These are phyloP conservation scores for Botrytis galanthina DNA, from an alignment of 2,329 filamentous ascomycete genomes.

Conservation along the genomic window DNA sequence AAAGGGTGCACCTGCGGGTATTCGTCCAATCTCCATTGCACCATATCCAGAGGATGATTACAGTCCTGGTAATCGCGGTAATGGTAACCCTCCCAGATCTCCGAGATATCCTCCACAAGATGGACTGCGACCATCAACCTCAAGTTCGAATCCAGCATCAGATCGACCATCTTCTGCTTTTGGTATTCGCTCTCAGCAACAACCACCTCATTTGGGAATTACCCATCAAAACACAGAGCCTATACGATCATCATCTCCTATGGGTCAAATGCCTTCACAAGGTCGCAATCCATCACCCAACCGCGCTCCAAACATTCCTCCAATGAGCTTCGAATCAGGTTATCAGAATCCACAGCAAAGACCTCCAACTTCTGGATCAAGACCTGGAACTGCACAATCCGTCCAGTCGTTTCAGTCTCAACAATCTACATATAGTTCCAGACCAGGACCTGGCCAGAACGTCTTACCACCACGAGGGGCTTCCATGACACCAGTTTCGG, in stretches of 20 bases:
- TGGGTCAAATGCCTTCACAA: constrained; percentile 48
- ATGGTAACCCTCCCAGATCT: background rate
- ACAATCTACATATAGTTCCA: constrained; percentile 11
- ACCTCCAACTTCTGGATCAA: constrained; percentile 14
- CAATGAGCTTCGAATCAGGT: constrained; percentile 16
- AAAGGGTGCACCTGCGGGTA: constrained; percentile 21
- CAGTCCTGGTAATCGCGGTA: constrained; percentile 25
- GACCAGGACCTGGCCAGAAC: constrained; percentile 23
- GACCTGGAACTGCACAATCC: constrained; percentile 16
- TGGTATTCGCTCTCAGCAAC: constrained; percentile 45
- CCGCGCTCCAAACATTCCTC: constrained; percentile 15
- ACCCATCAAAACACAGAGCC: constrained; percentile 25
- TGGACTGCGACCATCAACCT: constrained; percentile 32
- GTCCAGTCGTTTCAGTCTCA: constrained; percentile 5
- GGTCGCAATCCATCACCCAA: constrained; percentile 25
- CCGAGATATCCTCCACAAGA: constrained; percentile 44
- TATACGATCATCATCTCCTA: constrained; percentile 46
- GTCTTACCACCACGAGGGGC: constrained; percentile 29
- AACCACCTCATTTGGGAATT: constrained; percentile 22
- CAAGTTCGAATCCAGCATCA: constrained; percentile 44
- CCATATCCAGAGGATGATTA: constrained; percentile 70
- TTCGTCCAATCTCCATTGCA: constrained; percentile 44
- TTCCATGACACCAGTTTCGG: constrained; percentile 25
- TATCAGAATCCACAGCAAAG: constrained; percentile 22
- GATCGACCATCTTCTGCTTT: constrained; percentile 46